phyloP scores from a whole-genome alignment of 352 stramenopile species.

The Globisporangium carolinianum region DNA sequence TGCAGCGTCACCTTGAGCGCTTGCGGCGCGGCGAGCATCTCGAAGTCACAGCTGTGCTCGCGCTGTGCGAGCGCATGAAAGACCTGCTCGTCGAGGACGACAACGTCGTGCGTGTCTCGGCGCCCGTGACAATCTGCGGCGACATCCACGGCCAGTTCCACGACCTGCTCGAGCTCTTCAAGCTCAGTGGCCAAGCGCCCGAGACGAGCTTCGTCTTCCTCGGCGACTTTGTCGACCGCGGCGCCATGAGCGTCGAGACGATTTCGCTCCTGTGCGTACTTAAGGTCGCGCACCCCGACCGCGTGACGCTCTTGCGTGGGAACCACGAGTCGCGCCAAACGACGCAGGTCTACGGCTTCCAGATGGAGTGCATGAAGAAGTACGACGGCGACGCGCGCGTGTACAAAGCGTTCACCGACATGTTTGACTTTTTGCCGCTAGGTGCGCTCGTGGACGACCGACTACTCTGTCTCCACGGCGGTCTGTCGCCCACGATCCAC shows the following conservation, averaged over 20 bases:
- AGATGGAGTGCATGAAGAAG: slow-evolving; percentile 83
- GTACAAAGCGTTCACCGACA: slow-evolving; percentile 75
- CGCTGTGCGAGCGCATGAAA: slow-evolving; percentile 62
- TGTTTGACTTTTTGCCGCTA: slow-evolving; percentile 72
- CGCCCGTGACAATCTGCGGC: slow-evolving; percentile 83
- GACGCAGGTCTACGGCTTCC: slow-evolving; percentile 78
- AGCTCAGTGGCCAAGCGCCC: slow-evolving; percentile 85
- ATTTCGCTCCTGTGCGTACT: slow-evolving; percentile 89
- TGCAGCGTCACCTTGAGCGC: slow-evolving; percentile 42
- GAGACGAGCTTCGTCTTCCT: slow-evolving; percentile 91
- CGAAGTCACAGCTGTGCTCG: slow-evolving; percentile 43
- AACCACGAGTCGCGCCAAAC: slow-evolving; percentile 93
- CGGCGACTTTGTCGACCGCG: slow-evolving; percentile 97
- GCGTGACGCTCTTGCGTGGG: slow-evolving; percentile 90
- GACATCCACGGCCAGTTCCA: slow-evolving; percentile 98
- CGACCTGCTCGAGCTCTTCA: slow-evolving; percentile 93
- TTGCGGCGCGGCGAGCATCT: slow-evolving; percentile 49
- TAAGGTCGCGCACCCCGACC: slow-evolving; percentile 85
- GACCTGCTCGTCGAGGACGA: slow-evolving; percentile 71
- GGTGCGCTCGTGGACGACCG: slow-evolving; percentile 76
- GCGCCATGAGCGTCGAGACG: slow-evolving; percentile 93
- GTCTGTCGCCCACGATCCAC: slow-evolving; percentile 59
- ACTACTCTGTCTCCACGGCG: slow-evolving; percentile 62
- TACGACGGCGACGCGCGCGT: slow-evolving; percentile 68
- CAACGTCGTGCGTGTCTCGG: slow-evolving; percentile 71